Conservation (phyloP, 345 rosid genomes). For the Eucalyptus polybractea region DNA sequence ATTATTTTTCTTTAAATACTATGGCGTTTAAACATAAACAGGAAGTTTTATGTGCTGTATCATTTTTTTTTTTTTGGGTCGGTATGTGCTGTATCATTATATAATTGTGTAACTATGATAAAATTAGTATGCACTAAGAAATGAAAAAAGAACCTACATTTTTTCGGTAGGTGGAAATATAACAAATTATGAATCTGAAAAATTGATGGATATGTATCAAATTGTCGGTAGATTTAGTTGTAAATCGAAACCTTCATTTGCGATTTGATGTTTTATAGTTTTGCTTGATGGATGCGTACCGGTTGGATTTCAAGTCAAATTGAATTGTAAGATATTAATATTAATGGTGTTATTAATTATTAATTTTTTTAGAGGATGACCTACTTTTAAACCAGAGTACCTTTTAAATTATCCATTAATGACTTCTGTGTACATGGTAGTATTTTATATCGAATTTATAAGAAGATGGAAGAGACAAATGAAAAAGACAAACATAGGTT, state of each 20-base stretch:
- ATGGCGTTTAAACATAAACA: not conserved
- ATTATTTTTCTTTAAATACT: not conserved
- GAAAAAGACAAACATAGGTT: not conserved
- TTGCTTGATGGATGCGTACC: not conserved
- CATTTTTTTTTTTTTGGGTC: no score
- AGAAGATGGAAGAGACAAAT: not conserved
- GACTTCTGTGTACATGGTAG: not conserved
- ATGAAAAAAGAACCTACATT: not conserved
- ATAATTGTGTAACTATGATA: not conserved
- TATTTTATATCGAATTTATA: no score
- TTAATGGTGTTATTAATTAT: not conserved
- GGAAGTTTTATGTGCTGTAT: not conserved
- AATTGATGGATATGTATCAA: not conserved
- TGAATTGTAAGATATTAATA: no score
- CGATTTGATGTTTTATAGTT: not conserved
- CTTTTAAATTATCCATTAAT: not conserved
- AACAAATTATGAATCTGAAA: not conserved
- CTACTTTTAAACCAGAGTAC: not conserved
- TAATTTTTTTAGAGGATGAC: not conserved
- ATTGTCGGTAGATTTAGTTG: not conserved
- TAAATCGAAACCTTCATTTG: not conserved
- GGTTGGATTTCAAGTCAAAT: not conserved
- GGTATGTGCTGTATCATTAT: not conserved
- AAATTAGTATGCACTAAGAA: rapidly evolving
- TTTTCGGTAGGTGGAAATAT: not conserved